phyloP scores from a whole-genome alignment of 345 rosid genomes.

The Mangifera indica region DNA sequence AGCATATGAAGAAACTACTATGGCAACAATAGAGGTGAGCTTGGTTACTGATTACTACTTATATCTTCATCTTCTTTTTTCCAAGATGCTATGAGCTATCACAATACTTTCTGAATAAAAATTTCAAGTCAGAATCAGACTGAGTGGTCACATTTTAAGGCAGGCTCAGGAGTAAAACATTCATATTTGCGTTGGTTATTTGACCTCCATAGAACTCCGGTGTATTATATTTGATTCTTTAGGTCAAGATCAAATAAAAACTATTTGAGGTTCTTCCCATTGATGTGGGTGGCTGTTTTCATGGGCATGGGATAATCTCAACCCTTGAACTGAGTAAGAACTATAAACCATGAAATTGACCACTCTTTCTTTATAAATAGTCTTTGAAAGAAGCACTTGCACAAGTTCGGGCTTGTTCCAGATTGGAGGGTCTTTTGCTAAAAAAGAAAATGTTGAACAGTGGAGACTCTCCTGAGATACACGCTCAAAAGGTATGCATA shows the following conservation, averaged over 20 bases:
- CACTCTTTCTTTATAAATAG: conserved; percentile 38
- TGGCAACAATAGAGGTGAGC: conserved; percentile 64
- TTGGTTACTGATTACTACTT: not conserved
- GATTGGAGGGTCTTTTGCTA: conserved; percentile 74
- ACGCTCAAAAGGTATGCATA: conserved; percentile 80
- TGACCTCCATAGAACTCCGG: not conserved
- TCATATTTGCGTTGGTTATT: too few species aligned
- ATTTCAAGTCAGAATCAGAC: not conserved
- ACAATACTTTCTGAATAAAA: not conserved
- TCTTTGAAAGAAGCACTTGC: conserved; percentile 76
- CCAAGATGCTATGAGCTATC: not conserved
- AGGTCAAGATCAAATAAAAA: not conserved
- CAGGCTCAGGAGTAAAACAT: not conserved
- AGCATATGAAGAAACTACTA: conserved; percentile 41
- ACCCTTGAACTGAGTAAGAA: conserved; percentile 36
- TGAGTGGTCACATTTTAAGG: not conserved
- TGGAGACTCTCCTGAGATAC: conserved; percentile 88
- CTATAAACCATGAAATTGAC: conserved; percentile 1
- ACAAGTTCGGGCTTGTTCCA: conserved; percentile 68
- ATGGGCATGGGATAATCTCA: not conserved
- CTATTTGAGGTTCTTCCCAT: not conserved
- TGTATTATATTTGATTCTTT: not conserved
- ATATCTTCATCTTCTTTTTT: not conserved
- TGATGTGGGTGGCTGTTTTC: not conserved
- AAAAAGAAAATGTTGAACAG: conserved; percentile 63